A percentile compares a stretch with the other conserved stretches of the same genome.
phyloP scores from a whole-genome alignment of 306 rosid species.

The Geum urbanum region DNA sequence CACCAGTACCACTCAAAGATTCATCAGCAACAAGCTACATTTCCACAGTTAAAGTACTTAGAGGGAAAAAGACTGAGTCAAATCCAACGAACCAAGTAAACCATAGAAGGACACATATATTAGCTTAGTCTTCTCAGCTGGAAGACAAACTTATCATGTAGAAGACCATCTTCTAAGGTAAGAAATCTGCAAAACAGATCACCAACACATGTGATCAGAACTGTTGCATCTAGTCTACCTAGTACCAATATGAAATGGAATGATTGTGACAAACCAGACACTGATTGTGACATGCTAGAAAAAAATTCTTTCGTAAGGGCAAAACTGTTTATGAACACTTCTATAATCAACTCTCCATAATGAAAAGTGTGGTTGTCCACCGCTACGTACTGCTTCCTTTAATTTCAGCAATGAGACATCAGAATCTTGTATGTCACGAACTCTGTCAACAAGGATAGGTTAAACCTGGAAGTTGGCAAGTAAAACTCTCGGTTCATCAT shows the following conservation, averaged over 20 bases:
- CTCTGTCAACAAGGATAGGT: too few relatives aligned
- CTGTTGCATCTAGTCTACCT: conserved; percentile 1
- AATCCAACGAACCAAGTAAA: conserved; percentile 19
- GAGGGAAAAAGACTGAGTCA: conserved; percentile 4
- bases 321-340: neutral
- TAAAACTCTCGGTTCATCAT: too few relatives aligned
- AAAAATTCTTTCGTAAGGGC: neutral
- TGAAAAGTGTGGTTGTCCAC: too few relatives aligned
- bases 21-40: conserved; percentile 20
- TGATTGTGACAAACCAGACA: neutral
- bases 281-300: neutral
- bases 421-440: too few relatives aligned
- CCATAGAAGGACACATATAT: too few relatives aligned
- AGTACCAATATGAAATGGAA: conserved; percentile 5
- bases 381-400: too few relatives aligned
- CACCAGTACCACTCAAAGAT: neutral
- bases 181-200: conserved; percentile 18
- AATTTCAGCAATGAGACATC: too few relatives aligned
- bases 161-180: conserved; percentile 19
- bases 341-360: neutral
- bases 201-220: conserved; percentile 23
- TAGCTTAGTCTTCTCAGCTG: conserved; percentile 4
- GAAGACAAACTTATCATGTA: conserved; percentile 5
- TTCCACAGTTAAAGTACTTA: conserved; percentile 9
- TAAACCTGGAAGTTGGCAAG: too few relatives aligned